Conservation (phyloP, 2,329 filamentous ascomycete genomes). For the Xylaria arbuscula region DNA sequence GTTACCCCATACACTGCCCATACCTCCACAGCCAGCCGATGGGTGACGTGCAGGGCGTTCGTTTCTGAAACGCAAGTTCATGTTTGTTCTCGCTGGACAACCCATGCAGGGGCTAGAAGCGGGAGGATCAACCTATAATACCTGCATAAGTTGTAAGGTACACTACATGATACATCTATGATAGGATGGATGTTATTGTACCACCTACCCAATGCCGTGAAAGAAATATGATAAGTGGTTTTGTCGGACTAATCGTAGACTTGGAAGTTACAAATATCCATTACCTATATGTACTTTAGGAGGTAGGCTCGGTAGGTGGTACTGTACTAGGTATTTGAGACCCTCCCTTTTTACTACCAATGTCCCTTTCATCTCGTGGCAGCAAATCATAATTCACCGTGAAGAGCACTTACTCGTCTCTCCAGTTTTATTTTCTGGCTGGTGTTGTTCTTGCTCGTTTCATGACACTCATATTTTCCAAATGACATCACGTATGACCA, state of each 20-base stretch:
- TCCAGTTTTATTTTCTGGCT: constrained; percentile 1
- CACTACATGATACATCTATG: background rate
- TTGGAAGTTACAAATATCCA: too few relatives aligned
- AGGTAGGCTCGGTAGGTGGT: too few relatives aligned
- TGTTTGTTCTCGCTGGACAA: constrained; percentile 1
- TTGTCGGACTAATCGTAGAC: too few relatives aligned
- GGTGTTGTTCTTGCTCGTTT: background rate
- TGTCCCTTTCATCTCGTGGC: constrained; percentile 19
- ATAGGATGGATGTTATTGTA: background rate
- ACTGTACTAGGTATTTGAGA: too few relatives aligned
- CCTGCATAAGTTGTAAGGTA: background rate
- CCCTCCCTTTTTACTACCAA: constrained; percentile 1
- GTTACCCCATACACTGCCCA: background rate
- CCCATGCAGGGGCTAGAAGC: background rate
- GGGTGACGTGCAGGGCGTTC: constrained; percentile 1
- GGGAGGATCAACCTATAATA: background rate
- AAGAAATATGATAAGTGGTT: too few relatives aligned
- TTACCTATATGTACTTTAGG: too few relatives aligned
- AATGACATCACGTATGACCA: constrained; percentile 8
- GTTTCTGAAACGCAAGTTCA: constrained; percentile 20
- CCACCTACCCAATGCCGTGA: background rate
- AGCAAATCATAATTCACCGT: constrained; percentile 8
- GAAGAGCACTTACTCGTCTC: background rate
- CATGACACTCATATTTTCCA: background rate
- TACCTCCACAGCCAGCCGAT: background rate